Percentiles rank a stretch among this genome's conserved stretches.
phyloP scores from a whole-genome alignment of 2,329 filamentous ascomycete species.

The Pyrenochaeta sp. region DNA sequence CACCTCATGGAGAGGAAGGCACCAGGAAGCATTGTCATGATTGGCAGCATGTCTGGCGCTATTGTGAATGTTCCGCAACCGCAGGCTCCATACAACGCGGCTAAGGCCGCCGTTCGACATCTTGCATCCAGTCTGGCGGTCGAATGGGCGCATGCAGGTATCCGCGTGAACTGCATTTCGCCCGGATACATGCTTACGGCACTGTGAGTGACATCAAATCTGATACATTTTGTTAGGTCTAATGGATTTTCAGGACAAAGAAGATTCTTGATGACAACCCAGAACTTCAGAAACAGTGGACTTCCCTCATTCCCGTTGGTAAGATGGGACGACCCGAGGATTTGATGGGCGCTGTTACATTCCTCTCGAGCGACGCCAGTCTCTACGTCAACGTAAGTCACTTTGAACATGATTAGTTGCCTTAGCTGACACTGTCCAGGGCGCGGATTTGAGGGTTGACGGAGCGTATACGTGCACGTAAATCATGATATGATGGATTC shows the following conservation, averaged over 20 bases:
- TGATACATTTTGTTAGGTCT: constrained; percentile 8
- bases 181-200: constrained; percentile 97
- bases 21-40: constrained; percentile 88
- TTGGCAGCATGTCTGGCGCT: constrained; percentile 91
- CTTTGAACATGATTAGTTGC: not conserved
- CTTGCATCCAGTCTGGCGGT: constrained; percentile 87
- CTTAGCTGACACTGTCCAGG: constrained; percentile 48
- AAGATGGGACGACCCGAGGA: constrained; percentile 94
- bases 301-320: constrained; percentile 86
- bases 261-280: constrained; percentile 96
- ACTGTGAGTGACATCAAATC: constrained; percentile 66
- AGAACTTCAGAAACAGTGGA: constrained; percentile 89
- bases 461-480: constrained; percentile 87
- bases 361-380: constrained; percentile 79
- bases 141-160: constrained; percentile 88
- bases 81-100: constrained; percentile 90
- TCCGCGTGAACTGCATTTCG: constrained; percentile 93
- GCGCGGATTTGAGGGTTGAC: constrained; percentile 82
- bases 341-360: constrained; percentile 91
- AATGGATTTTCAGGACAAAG: constrained; percentile 70
- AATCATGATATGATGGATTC: not conserved
- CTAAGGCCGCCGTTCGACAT: constrained; percentile 92
- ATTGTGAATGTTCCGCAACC: constrained; percentile 97
- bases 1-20: constrained; percentile 85
- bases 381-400: constrained; percentile 48